Conservation (phyloP, 2,329 filamentous ascomycete species). For the Boeremia lycopersici region DNA sequence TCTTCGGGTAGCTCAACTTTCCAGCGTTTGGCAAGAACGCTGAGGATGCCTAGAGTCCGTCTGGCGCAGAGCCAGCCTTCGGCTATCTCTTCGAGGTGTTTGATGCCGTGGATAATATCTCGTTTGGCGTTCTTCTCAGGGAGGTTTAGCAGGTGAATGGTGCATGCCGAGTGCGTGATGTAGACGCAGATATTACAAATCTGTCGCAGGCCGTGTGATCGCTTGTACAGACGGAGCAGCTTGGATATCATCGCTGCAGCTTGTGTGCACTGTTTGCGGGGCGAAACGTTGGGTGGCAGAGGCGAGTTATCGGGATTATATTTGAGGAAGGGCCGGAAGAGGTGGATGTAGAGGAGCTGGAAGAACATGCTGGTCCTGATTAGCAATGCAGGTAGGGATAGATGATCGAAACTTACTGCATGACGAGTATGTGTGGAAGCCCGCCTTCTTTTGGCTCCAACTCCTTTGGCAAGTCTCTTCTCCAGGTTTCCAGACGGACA, state of each 20-base stretch:
- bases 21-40: conserved; percentile 87
- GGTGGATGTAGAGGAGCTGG: conserved; percentile 91
- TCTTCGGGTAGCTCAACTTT: conserved; percentile 85
- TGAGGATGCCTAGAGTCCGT: conserved; percentile 82
- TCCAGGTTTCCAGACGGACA: conserved; percentile 87
- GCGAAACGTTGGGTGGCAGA: conserved; percentile 84
- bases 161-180: conserved; percentile 91
- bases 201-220: conserved; percentile 85
- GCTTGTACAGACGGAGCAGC: conserved; percentile 91
- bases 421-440: conserved; percentile 78
- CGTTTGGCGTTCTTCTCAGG: conserved; percentile 89
- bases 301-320: conserved; percentile 83
- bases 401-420: conserved; percentile 74
- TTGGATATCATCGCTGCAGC: conserved; percentile 91
- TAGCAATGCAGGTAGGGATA: conserved; percentile 21
- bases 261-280: conserved; percentile 86
- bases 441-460: conserved; percentile 89
- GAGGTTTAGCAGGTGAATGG: conserved; percentile 90
- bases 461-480: conserved; percentile 79
- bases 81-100: conserved; percentile 92
- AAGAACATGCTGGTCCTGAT: conserved; percentile 82
- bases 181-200: conserved; percentile 98
- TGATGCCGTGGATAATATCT: conserved; percentile 88
- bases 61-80: conserved; percentile 93
- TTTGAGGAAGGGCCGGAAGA: conserved; percentile 93